Evolutionary conservation across 768 basidiomycete genomes (phyloP), one percentile per base, ranked within the genome.

Genomic region (Strobilomyces echinocephalus): DNA sequence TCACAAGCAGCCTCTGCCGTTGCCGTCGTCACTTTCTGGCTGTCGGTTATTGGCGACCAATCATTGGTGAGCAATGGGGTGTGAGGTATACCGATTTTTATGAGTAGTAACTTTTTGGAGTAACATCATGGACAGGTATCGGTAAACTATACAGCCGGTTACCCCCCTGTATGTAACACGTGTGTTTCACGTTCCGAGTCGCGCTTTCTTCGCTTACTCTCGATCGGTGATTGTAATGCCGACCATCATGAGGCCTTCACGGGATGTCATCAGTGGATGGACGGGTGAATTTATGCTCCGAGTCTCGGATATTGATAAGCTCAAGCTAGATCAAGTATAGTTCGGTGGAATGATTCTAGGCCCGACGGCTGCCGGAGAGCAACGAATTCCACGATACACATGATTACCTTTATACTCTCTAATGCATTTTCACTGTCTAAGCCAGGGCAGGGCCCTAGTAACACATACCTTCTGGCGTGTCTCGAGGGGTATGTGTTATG

Each of bases 141-240:
- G 53, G 54, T 65, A 58, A 62, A 52, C 56, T 63, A 60, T 60
- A 36, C 58, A 44, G 50, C 28, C 56, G 42, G 57, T 65, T 56
- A 53, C 63, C 58, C 55, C 56, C 53, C 54, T 65, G 65, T 30
- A 24, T 30, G 30, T 67, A 67, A 60, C 55, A 42, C 52, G 34
- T 40, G 34, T 40, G 36, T 52, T 46, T 30, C 53, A 21, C 39
- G 15, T 42, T 33, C 44, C 10, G 24, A 31, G n/a, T 49, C 21
- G 26, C 8, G 20, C 24, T 16, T 28, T 28, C 6, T 5, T 3
- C 28, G 36, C 18, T 16, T 20, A 1, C 11, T 34, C 4, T n/a
- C 16, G 40, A 11, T 21, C 20, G 9, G 40, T 11, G 6, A 18
- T 21, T 41, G 18, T 14, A 4, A 21, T 21, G 18, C 38, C n/a